Evolutionary conservation across 805 yeast genomes (phyloP).

Genomic region (Starmera amethionina): DNA sequence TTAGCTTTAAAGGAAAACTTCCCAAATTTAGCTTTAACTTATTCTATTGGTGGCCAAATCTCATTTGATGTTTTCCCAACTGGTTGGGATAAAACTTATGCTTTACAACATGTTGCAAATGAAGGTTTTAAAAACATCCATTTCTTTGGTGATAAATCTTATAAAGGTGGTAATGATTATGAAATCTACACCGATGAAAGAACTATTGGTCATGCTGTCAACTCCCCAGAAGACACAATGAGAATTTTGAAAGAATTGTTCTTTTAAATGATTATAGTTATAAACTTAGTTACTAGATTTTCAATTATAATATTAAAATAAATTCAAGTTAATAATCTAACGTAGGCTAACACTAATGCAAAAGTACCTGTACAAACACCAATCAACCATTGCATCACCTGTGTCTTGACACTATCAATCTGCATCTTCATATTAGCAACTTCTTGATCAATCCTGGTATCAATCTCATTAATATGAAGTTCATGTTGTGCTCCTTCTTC

Average conservation of each 20-base stretch:
- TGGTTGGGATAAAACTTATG: conserved; percentile 99
- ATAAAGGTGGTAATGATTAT: conserved; percentile 96
- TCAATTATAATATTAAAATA: background rate
- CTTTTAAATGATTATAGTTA: conserved; percentile 10
- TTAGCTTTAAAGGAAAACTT: conserved; percentile 75
- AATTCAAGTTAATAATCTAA: conserved; percentile 57
- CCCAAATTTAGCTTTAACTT: conserved; percentile 78
- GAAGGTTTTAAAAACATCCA: conserved; percentile 86
- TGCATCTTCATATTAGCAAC: conserved; percentile 91
- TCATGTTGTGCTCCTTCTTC: conserved; percentile 93
- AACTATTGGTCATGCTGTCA: conserved; percentile 93
- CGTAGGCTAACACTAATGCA: conserved; percentile 87
- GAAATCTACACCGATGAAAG: conserved; percentile 89
- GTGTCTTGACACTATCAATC: conserved; percentile 90
- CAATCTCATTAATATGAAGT: conserved; percentile 87
- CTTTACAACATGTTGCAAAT: conserved; percentile 80
- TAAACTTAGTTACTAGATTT: background rate
- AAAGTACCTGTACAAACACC: conserved; percentile 98
- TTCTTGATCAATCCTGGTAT: conserved; percentile 91
- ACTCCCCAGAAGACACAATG: conserved; percentile 82
- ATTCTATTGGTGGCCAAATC: conserved; percentile 98
- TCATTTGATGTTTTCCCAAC: conserved; percentile 99
- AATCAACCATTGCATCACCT: conserved; percentile 96
- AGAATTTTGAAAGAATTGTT: conserved; percentile 78
- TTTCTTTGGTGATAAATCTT: conserved; percentile 98